Percentiles rank a stretch among this genome's conserved stretches.
These are phyloP conservation scores for Coccomyxa sp. DNA, from an alignment of 139 green algal species.

Conservation along the genomic window DNA sequence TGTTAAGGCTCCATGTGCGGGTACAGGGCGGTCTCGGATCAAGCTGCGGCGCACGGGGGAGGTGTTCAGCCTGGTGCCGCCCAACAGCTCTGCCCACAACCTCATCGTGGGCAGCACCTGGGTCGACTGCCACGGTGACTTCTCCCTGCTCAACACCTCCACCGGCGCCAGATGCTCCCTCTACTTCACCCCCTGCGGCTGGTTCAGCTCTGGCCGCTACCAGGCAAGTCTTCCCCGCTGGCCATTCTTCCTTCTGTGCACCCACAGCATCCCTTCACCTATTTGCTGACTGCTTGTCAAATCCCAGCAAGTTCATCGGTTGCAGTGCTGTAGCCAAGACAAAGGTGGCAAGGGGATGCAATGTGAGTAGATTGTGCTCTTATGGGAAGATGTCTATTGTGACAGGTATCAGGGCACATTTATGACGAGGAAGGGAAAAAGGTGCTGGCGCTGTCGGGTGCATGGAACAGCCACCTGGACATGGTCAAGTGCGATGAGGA, in stretches of 20 bases:
- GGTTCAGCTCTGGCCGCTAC: conserved; percentile 82
- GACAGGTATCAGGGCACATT: conserved; percentile 58
- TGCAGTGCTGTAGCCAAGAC: too few species aligned
- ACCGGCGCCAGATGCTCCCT: conserved; percentile 71
- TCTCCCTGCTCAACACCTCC: conserved; percentile 72
- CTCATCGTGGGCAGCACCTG: conserved; percentile 89
- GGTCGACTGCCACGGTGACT: conserved; percentile 86
- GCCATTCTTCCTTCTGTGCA: not conserved
- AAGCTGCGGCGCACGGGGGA: conserved; percentile 70
- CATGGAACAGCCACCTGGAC: conserved; percentile 80
- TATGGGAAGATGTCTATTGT: too few species aligned
- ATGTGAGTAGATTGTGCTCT: too few species aligned
- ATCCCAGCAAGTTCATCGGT: too few species aligned
- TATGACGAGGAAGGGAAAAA: conserved; percentile 60
- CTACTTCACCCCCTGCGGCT: conserved; percentile 88
- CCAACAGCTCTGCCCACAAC: conserved; percentile 87
- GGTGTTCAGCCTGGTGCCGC: conserved; percentile 74
- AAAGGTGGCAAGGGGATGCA: too few species aligned
- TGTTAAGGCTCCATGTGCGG: not conserved
- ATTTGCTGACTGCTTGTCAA: too few species aligned
- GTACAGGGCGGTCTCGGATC: conserved; percentile 81
- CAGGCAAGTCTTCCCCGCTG: conserved; percentile 30
- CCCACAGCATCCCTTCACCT: too few species aligned
- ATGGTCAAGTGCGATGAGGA: conserved; percentile 62
- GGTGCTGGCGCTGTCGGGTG: conserved; percentile 64